Base-by-base conservation (phyloP, 768 basidiomycete genomes). In the Hebeloma cylindrosporum region DNA sequence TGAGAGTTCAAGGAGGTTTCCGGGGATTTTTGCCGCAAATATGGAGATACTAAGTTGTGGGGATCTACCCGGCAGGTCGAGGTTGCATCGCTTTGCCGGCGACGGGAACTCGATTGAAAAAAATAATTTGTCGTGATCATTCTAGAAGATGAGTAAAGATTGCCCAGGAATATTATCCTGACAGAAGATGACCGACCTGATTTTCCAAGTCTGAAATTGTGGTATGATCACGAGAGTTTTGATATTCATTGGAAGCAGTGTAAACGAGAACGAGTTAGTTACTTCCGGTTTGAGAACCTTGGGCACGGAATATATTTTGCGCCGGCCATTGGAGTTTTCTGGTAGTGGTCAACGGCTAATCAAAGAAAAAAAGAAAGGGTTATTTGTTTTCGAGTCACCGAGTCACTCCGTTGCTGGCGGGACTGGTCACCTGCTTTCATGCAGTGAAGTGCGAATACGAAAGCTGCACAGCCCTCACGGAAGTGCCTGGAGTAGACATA, bases 331-430 rank as follows among this genome's bases (percentile, higher is more conserved):
- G 43, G 40, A 44, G 47, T 39, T 20, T 37, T 37, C 16, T 27
- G 43, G 32, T 46, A 40, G 48, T 53, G 40, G 51, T 50, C 48
- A 56, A 48, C 51, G 48, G 54, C 39, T 52, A 50, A 52, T 40
- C n/a, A 50, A 43, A 36, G 43, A 32, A 44, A 45, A 37, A 44
- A 46, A 42, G 29, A 41, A 30, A 47, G 39, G 25, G 6, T 44
- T 48, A 51, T 48, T 45, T 55, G 47, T 55, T 51, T 56, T 61
- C 54, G 58, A 63, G 60, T 65, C 59, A 63, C 57, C 54, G 58
- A 63, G 60, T 65, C 59, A 63, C 57, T 62, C 63, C 65, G 65
- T 59, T 53, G 47, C 50, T 54, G 58, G 25, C 58, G 58, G 58
- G 37, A 52, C 48, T 49, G 45, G 52, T 47, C 47, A 53, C 32